Evolutionary conservation across 768 basidiomycete genomes (phyloP).

Genomic region (Mycena capillaripes): DNA sequence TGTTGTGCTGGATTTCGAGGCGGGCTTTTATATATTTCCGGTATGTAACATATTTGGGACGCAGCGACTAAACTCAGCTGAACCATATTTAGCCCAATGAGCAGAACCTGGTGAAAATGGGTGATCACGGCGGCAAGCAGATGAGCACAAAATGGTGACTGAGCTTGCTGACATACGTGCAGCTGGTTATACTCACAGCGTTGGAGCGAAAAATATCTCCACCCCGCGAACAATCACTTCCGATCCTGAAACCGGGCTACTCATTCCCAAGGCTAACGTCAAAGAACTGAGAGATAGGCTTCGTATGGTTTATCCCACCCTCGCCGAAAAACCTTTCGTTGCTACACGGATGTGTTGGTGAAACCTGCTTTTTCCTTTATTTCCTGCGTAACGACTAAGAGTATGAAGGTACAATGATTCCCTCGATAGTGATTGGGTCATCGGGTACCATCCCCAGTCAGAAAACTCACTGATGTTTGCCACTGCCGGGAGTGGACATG

Average conservation of each 20-base stretch:
- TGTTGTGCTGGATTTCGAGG: slow-evolving; percentile 79
- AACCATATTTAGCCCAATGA: slow-evolving; percentile 68
- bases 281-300: slow-evolving; percentile 66
- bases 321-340: slow-evolving; percentile 79
- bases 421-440: slow-evolving; percentile 89
- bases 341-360: slow-evolving; percentile 92
- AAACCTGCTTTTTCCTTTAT: slow-evolving; percentile 40
- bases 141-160: neutral
- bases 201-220: slow-evolving; percentile 61
- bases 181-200: slow-evolving; percentile 75
- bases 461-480: slow-evolving; percentile 80
- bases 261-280: slow-evolving; percentile 74
- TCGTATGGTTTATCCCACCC: slow-evolving; percentile 76
- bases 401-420: slow-evolving; percentile 88
- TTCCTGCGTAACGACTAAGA: slow-evolving; percentile 10
- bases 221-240: slow-evolving; percentile 82
- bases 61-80: neutral
- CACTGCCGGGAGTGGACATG: slow-evolving; percentile 91
- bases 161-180: slow-evolving; percentile 15
- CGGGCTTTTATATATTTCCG: slow-evolving; percentile 89
- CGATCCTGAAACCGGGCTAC: slow-evolving; percentile 68
- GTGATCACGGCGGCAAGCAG: slow-evolving; percentile 63
- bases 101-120: slow-evolving; percentile 81
- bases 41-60: slow-evolving; percentile 54
- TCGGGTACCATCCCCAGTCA: slow-evolving; percentile 72